A percentile compares a stretch with the other conserved stretches of the same genome.
These are phyloP conservation scores for Capsaspora owczarzaki DNA, from an alignment of 78 protist species.

Conservation along the genomic window DNA sequence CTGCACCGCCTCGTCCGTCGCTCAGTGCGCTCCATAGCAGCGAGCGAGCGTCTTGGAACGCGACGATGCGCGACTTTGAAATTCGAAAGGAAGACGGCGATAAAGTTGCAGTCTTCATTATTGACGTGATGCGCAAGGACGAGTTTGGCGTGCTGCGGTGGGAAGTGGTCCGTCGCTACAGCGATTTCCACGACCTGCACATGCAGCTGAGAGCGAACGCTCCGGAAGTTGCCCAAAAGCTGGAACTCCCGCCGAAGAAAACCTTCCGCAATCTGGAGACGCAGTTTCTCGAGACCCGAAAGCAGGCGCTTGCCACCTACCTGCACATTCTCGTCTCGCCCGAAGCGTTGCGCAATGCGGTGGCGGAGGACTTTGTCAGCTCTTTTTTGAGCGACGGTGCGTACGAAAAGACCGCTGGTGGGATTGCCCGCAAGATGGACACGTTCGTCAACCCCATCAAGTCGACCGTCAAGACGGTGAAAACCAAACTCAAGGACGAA, in stretches of 20 bases:
- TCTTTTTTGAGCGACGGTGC: neutral
- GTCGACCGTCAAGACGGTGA: neutral
- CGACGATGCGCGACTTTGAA: too few species aligned
- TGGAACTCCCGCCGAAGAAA: constrained; percentile 10
- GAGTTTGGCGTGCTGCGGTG: neutral
- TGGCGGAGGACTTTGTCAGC: neutral
- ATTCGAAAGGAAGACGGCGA: neutral
- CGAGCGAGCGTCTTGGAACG: too few species aligned
- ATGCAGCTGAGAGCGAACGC: too few species aligned
- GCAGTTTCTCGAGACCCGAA: constrained; percentile 13
- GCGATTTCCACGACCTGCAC: constrained; percentile 6
- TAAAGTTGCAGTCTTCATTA: neutral
- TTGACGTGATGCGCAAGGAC: constrained; percentile 4
- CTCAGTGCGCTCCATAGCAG: too few species aligned
- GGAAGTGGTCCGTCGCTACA: neutral
- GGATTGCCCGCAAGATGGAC: neutral
- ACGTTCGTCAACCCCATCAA: constrained; percentile 1
- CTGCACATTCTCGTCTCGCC: neutral
- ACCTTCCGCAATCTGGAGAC: constrained; percentile 11
- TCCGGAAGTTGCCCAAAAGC: too few species aligned
- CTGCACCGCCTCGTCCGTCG: too few species aligned
- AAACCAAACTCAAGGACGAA: neutral
- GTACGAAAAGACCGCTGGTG: neutral
- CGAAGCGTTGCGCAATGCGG: neutral
- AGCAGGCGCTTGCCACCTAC: neutral